phyloP scores from a whole-genome alignment of 108 stramenopile species.

The Discostella pseudostelligera region DNA sequence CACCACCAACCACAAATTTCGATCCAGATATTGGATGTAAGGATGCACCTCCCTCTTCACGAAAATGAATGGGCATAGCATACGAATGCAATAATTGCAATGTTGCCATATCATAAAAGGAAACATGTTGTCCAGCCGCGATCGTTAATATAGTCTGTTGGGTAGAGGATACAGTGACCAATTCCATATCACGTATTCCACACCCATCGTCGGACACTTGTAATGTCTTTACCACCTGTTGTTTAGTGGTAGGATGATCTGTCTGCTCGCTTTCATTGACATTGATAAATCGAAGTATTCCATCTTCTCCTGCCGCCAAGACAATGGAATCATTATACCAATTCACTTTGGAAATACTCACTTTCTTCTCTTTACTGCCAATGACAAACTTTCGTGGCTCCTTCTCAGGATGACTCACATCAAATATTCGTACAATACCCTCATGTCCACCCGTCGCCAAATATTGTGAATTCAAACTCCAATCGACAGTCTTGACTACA shows the following conservation, averaged over 20 bases:
- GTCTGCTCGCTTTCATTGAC: conserved; percentile 28
- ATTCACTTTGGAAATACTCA: conserved; percentile 66
- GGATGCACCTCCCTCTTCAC: conserved; percentile 93
- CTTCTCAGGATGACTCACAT: conserved; percentile 44
- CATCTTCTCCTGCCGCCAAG: conserved; percentile 66
- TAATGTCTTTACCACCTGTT: conserved; percentile 43
- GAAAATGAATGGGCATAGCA: conserved; percentile 94
- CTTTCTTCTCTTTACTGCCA: conserved; percentile 30
- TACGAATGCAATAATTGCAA: conserved; percentile 33
- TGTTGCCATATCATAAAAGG: conserved; percentile 72
- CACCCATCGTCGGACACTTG: conserved; percentile 48
- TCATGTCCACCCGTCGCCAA: conserved; percentile 96
- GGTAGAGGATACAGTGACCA: conserved; percentile 43
- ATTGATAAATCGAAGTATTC: conserved; percentile 71
- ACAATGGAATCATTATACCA: conserved; percentile 60
- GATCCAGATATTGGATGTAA: conserved; percentile 81
- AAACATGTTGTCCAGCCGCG: conserved; percentile 84
- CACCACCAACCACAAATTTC: conserved; percentile 90
- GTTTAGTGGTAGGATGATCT: not conserved
- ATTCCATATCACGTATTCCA: conserved; percentile 88
- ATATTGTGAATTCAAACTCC: conserved; percentile 71
- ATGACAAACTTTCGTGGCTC: conserved; percentile 34
- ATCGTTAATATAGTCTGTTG: conserved; percentile 70
- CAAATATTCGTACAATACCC: conserved; percentile 85
- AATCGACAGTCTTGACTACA: conserved; percentile 95